Evolutionary conservation across 305 asterid genomes (phyloP).

Genomic region (Andrographis paniculata): DNA sequence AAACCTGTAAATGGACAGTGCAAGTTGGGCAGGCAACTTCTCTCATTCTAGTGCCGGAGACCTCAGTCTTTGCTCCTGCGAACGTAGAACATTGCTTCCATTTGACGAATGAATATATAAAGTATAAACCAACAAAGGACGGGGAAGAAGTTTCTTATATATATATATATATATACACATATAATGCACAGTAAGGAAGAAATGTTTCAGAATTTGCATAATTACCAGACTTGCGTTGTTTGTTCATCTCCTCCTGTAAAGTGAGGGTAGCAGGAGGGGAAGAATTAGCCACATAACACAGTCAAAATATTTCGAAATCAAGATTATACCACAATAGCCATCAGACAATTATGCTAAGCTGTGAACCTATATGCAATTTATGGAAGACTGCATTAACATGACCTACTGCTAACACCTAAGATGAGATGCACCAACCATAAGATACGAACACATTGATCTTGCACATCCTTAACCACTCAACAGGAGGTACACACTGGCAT

Average conservation of each 20-base stretch:
- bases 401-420: too few species aligned
- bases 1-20: slow-evolving; percentile 87
- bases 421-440: too few species aligned
- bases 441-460: too few species aligned
- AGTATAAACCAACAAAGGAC: neutral
- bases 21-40: slow-evolving; percentile 88
- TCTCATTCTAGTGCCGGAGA: slow-evolving; percentile 44
- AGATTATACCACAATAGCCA: neutral
- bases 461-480: too few species aligned
- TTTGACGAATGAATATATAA: slow-evolving; percentile 7
- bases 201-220: slow-evolving; percentile 7
- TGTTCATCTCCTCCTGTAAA: slow-evolving; percentile 84
- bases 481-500: too few species aligned
- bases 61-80: slow-evolving; percentile 38
- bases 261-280: slow-evolving; percentile 6
- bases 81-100: slow-evolving; percentile 1
- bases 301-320: slow-evolving; percentile 10
- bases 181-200: neutral
- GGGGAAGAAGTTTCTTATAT: too few species aligned
- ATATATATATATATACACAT: too few species aligned
- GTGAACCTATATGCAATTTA: too few species aligned
- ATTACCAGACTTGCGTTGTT: slow-evolving; percentile 55
- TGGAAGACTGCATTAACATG: too few species aligned
- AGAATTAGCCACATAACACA: slow-evolving; percentile 11
- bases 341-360: too few species aligned